Percentiles rank a stretch among this genome's conserved stretches.
These are phyloP conservation scores for Ogataea haglerorum DNA, from an alignment of 805 yeast genomes.

Conservation along the genomic window DNA sequence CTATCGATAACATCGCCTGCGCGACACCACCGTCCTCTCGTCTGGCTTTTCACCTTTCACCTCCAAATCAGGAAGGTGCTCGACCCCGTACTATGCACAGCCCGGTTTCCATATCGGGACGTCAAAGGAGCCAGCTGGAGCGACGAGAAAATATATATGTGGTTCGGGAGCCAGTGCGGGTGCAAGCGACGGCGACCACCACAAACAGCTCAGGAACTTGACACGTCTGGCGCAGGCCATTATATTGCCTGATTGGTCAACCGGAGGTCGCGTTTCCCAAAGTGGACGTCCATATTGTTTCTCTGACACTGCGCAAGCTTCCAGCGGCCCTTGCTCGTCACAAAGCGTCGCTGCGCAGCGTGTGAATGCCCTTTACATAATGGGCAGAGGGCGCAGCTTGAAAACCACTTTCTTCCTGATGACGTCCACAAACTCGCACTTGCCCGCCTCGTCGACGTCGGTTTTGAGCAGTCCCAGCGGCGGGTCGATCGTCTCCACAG, in stretches of 20 bases:
- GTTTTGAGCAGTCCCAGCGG: constrained; percentile 65
- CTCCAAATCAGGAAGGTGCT: constrained; percentile 22
- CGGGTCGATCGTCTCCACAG: constrained; percentile 52
- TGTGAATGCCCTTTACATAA: constrained; percentile 44
- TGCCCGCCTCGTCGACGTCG: constrained; percentile 27
- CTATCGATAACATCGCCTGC: constrained; percentile 11
- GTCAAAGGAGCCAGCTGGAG: constrained; percentile 11
- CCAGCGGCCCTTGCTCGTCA: background rate
- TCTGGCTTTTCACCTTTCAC: constrained; percentile 18
- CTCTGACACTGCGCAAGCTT: too few relatives aligned
- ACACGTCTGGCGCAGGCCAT: background rate
- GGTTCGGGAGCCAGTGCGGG: background rate
- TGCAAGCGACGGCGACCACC: background rate
- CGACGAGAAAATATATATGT: background rate
- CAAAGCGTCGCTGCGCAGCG: constrained; percentile 1
- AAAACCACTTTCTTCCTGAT: constrained; percentile 58
- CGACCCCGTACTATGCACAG: constrained; percentile 4
- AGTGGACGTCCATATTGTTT: too few relatives aligned
- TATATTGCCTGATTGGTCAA: background rate
- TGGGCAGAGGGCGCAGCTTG: constrained; percentile 69
- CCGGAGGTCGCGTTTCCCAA: background rate
- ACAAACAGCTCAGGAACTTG: constrained; percentile 6
- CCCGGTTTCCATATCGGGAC: constrained; percentile 12
- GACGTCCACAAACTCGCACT: constrained; percentile 55
- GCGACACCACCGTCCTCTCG: background rate